Evolutionary conservation across 352 stramenopile species (phyloP), one percentile per base, ranked within the genome.

Genomic region (Thraustochytrium sp.): DNA sequence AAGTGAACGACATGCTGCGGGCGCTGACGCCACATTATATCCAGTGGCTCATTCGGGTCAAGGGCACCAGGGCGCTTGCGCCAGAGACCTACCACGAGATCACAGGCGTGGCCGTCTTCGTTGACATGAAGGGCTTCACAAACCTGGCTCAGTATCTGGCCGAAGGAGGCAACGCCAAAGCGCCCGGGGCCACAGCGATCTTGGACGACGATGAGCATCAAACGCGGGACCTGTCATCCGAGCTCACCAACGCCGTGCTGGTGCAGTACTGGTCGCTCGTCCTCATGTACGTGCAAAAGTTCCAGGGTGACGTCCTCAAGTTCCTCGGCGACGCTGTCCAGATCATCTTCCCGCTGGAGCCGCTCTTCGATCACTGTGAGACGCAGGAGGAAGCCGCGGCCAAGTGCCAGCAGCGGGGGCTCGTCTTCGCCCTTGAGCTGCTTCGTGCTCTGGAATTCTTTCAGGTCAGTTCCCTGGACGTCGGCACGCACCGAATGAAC

Each of bases 361-460:
- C 68, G 1, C n/a, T 80, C 18, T 80, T 80, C 26, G 2, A 23
- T 0, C 21, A 53, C 44, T 29, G 23, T 1, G 44, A 11, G n/a
- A 29, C 76, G 42, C 34, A 9, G 8, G 40, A 80, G 42, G n/a
- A 36, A 34, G 68, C 44, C 18, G 23, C 18, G 18, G 29, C 21
- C 13, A n/a, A n/a, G 42, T 72, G 59, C 26, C 59, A 72, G 36
- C 42, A 72, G 9, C 68, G 53, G 23, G 44, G 34, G 16, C 8
- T 80, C 31, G 31, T 80, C 44, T 80, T 80, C 38, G 34, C 68
- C 16, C 2, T 80, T 23, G 68, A 80, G 53, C 68, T 80, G 18
- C n/a, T 80, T 5, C 53, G 48, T n/a, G 68, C 68, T 5, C 31
- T 80, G 18, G 36, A 72, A 26, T 55, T 21, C 21, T 68, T 63